Base-by-base conservation (phyloP, 2,329 filamentous ascomycete species). In the Atkinsonella hypoxylon region DNA sequence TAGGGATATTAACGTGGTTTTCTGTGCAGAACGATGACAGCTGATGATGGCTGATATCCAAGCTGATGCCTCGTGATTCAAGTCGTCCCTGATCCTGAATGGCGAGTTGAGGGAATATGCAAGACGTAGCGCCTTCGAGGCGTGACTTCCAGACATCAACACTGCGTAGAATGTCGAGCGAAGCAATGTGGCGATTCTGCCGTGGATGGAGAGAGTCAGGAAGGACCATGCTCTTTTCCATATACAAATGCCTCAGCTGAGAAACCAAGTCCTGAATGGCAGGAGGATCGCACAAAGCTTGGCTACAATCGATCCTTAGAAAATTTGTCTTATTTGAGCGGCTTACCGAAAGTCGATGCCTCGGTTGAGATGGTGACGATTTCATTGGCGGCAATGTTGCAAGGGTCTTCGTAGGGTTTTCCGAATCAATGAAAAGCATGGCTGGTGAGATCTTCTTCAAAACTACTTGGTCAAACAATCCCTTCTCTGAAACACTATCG, bases 401-500 rank as follows among this genome's bases (percentile, higher is more conserved):
- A 54, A 51, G 68, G 59, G 56, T 73, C 58, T 56, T 70, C 59
- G 50, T 66, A 52, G 45, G 67, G 57, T 59, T 48, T 0, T 62
- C 63, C 2, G 70, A 69, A 48, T 78, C 76, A 43, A 79, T 69
- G 49, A 78, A 78, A 4, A 78, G 62, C 70, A 78, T 77, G 36
- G 66, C 69, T 0, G 76, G 74, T 0, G 74, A 76, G 15, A 68
- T 65, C 45, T 66, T 69, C 9, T 67, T 67, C 2, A 79, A 59
- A 6, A 79, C 62, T 11, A 78, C 66, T 55, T 72, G 73, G 51
- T 78, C 74, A 51, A 72, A 78, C 0, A 78, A 60, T 0, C 73
- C 72, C 6, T 71, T 67, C 38, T 70, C 67, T 11, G 72, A 70
- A 12, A 75, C 64, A 34, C 74, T 75, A 44, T 76, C 74, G 42